These are phyloP conservation scores for Tillandsia leiboldiana DNA, from an alignment of 176 grass and related monocot genomes.

Conservation along the genomic window DNA sequence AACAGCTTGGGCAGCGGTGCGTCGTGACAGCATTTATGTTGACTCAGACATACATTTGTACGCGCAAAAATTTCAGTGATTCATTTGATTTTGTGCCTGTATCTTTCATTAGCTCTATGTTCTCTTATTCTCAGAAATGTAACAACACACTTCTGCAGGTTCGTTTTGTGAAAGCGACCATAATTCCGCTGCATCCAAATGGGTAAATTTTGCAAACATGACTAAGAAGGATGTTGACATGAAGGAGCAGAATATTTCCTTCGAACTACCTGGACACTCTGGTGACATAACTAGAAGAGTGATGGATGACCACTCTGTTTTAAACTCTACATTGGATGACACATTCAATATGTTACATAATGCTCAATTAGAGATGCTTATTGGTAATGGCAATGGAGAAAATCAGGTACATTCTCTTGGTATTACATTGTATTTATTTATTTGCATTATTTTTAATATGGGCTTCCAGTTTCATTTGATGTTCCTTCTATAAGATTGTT, in stretches of 20 bases:
- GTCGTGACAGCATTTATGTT: background rate
- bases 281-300: background rate
- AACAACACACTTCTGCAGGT: conserved; percentile 5
- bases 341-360: background rate
- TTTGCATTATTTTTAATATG: background rate
- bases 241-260: conserved; percentile 2
- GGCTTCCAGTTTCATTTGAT: background rate
- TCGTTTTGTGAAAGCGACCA: background rate
- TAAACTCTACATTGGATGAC: background rate
- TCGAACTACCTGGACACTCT: background rate
- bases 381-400: conserved; percentile 1
- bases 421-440: background rate
- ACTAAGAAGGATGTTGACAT: background rate
- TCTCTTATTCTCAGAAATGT: background rate
- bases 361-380: background rate
- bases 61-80: background rate
- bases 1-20: background rate
- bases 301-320: background rate
- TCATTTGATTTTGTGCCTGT: background rate
- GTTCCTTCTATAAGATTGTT: background rate
- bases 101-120: background rate
- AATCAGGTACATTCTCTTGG: conserved; percentile 5
- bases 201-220: background rate
- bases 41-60: background rate
- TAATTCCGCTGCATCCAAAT: background rate